phyloP scores from a whole-genome alignment of 140 eudicot species.

The Stevia rebaudiana region DNA sequence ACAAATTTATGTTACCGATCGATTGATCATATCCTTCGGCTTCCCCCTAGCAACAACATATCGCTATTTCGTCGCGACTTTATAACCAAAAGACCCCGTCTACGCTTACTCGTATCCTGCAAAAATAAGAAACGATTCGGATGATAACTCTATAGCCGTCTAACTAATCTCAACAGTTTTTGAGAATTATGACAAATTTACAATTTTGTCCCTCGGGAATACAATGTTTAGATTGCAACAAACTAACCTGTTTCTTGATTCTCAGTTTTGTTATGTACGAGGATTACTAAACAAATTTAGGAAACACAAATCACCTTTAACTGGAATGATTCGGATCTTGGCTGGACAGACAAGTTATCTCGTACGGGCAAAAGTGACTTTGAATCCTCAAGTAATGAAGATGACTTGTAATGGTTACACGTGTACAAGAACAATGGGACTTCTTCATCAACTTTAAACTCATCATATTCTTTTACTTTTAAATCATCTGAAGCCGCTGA shows the following conservation, averaged over 20 bases:
- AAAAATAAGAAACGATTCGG: neutral
- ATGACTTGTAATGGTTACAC: constrained; percentile 34
- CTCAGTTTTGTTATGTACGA: neutral
- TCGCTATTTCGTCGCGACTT: constrained; percentile 39
- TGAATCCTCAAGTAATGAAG: constrained; percentile 24
- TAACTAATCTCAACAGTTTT: too few relatives aligned
- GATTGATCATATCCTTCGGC: constrained; percentile 25
- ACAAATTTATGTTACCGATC: neutral
- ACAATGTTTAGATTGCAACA: too few relatives aligned
- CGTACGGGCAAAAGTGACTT: constrained; percentile 47
- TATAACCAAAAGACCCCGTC: constrained; percentile 38
- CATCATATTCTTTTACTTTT: constrained; percentile 18
- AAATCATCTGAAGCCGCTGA: constrained; percentile 26
- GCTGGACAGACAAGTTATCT: constrained; percentile 34
- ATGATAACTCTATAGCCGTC: neutral
- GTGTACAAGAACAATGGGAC: constrained; percentile 53
- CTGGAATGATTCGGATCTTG: constrained; percentile 44
- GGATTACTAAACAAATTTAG: neutral
- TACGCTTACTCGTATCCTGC: constrained; percentile 47
- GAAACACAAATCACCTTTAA: constrained; percentile 46
- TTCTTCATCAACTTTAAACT: constrained; percentile 47
- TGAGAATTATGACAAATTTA: too few relatives aligned
- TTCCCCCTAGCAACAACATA: constrained; percentile 28
- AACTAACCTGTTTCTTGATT: too few relatives aligned
- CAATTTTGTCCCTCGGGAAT: too few relatives aligned